Percentiles rank a stretch among this genome's conserved stretches.
These are phyloP conservation scores for Petasospora fabianii DNA, from an alignment of 1,139 yeast genomes.

Conservation along the genomic window DNA sequence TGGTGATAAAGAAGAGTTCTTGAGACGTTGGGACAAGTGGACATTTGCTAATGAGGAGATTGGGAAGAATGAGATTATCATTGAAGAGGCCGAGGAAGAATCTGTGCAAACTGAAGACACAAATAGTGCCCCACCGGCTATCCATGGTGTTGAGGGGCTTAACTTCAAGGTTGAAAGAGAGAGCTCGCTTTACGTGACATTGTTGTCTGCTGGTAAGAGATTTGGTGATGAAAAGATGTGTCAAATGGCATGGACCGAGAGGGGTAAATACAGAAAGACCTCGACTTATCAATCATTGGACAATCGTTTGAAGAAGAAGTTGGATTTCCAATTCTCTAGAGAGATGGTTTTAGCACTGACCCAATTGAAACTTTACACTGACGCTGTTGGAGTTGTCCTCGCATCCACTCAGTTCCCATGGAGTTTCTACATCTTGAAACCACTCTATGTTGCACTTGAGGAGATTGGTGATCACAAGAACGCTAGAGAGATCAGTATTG, in stretches of 20 bases:
- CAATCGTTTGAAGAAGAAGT: constrained; percentile 39
- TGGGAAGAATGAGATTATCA: constrained; percentile 6
- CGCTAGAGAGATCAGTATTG: constrained; percentile 37
- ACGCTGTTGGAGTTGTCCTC: constrained; percentile 64
- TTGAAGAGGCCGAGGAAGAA: constrained; percentile 8
- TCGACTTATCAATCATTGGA: constrained; percentile 7
- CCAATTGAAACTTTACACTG: constrained; percentile 50
- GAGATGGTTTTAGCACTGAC: constrained; percentile 56
- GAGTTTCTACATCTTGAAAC: constrained; percentile 56
- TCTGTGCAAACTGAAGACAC: constrained; percentile 8
- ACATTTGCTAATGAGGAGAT: constrained; percentile 39
- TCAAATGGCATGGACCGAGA: constrained; percentile 65
- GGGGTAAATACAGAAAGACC: constrained; percentile 70
- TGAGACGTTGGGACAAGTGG: constrained; percentile 43
- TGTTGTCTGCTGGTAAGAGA: constrained; percentile 62
- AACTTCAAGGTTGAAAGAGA: constrained; percentile 20
- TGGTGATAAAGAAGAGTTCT: constrained; percentile 45
- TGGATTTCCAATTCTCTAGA: constrained; percentile 68
- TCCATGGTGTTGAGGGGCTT: constrained; percentile 6
- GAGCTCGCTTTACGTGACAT: constrained; percentile 50
- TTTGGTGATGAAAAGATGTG: constrained; percentile 55
- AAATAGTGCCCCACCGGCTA: constrained; percentile 13
- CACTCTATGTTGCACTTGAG: constrained; percentile 45
- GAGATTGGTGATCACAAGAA: constrained; percentile 46
- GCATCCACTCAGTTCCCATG: constrained; percentile 73